phyloP scores from a whole-genome alignment of 495 filamentous ascomycete species.

The Penicillium psychrofluorescens region DNA sequence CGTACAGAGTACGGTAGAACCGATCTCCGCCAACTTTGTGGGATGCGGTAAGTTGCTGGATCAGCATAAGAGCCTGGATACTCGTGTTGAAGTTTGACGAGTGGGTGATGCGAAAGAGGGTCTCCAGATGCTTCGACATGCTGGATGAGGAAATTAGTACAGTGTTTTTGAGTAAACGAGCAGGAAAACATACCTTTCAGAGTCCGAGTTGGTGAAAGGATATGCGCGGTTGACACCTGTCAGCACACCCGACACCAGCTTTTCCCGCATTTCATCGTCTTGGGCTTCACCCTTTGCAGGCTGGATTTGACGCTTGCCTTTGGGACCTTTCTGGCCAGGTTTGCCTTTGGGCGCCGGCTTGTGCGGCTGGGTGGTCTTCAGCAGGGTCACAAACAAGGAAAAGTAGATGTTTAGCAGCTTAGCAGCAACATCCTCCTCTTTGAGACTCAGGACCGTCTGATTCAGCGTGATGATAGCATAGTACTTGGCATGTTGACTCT shows the following conservation, averaged over 20 bases:
- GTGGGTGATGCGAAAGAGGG: conserved; percentile 89
- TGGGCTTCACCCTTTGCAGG: conserved; percentile 43
- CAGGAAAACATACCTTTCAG: conserved; percentile 50
- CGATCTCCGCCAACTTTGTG: conserved; percentile 76
- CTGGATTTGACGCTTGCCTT: conserved; percentile 40
- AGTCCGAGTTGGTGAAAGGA: conserved; percentile 79
- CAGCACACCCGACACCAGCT: conserved; percentile 81
- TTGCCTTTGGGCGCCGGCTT: conserved; percentile 17
- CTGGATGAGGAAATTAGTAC: conserved; percentile 28
- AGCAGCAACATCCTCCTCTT: conserved; percentile 74
- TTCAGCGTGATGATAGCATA: conserved; percentile 95
- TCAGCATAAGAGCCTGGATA: conserved; percentile 90
- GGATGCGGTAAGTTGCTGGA: conserved; percentile 79
- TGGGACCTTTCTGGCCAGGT: conserved; percentile 18
- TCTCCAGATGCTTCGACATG: conserved; percentile 83
- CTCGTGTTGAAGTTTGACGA: conserved; percentile 98
- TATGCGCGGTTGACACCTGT: conserved; percentile 94
- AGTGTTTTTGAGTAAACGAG: not conserved
- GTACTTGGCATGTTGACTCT: conserved; percentile 83
- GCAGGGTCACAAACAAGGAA: conserved; percentile 64
- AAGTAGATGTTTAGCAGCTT: conserved; percentile 87
- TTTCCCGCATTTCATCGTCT: conserved; percentile 70
- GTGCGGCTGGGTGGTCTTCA: conserved; percentile 50
- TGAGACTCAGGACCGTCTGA: conserved; percentile 82
- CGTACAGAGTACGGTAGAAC: conserved; percentile 92